Base-by-base conservation (phyloP, 2,329 filamentous ascomycete species). In the Diaporthe eres region DNA sequence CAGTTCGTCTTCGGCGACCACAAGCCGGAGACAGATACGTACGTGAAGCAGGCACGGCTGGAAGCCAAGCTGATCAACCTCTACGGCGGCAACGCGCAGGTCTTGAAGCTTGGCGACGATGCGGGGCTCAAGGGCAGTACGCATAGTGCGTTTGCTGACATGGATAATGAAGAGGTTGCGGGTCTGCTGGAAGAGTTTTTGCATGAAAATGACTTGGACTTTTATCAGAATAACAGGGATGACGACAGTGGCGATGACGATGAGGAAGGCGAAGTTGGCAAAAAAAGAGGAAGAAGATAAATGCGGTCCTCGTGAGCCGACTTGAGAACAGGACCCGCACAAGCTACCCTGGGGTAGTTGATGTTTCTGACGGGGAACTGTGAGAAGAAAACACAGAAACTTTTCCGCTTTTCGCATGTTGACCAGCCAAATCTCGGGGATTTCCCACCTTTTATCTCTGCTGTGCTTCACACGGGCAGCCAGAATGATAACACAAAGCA, bases 71-170 rank as follows among this genome's bases (percentile, higher is more conserved):
- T 49, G 47, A 49, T 49, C 47, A 49, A 49, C 47, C 47, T 49
- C 47, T 63, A 63, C 25, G 60, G 60, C 39, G 60, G 60, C 25
- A 63, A 63, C 31, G n/a, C 60, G 7, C n/a, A 63, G n/a, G 39
- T 63, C 13, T 37, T 63, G 6, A 63, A 47, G 39, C 15, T 63
- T 15, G 60, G 39, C 8, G 60, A 63, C 8, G 57, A 60, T 37
- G n/a, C 13, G 1, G 60, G 60, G 25, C 39, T 44, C 22, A 47
- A 44, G n/a, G 60, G 60, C 22, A 63, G 39, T 3, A 63, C 39
- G 39, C 60, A 63, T 44, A 63, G 42, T 44, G 6, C 60, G n/a
- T 63, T 63, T 47, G 60, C 60, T 39, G 60, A 63, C 39, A n/a
- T 44, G 60, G 39, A 63, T 22, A 61, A 61, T 17, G 58, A 15